Evolutionary conservation across 2,329 filamentous ascomycete genomes (phyloP).

Genomic region (Hymenoscyphus fructigenus): DNA sequence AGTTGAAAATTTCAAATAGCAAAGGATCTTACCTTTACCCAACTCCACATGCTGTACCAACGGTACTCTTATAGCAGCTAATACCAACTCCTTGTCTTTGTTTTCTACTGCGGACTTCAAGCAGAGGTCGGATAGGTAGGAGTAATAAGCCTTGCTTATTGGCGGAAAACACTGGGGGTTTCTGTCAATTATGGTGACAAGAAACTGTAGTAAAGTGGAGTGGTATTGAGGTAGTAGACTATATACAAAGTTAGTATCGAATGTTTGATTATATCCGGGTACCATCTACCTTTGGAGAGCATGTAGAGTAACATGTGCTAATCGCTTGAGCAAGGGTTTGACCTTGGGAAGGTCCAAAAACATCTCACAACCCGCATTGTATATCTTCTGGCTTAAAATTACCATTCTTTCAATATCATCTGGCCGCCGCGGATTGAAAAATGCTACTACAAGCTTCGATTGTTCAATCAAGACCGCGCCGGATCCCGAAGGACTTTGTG

Average conservation of each 20-base stretch:
- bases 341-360: slow-evolving; percentile 34
- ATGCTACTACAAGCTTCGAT: slow-evolving; percentile 49
- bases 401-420: slow-evolving; percentile 52
- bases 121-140: slow-evolving; percentile 31
- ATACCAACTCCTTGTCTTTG: slow-evolving; percentile 19
- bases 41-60: slow-evolving; percentile 19
- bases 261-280: not conserved
- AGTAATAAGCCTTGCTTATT: slow-evolving; percentile 34
- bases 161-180: slow-evolving; percentile 24
- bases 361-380: slow-evolving; percentile 36
- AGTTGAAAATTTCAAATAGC: not conserved
- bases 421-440: slow-evolving; percentile 45
- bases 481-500: slow-evolving; percentile 22
- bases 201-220: slow-evolving; percentile 26
- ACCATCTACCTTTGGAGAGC: slow-evolving; percentile 32
- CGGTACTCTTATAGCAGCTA: slow-evolving; percentile 30
- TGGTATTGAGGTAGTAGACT: slow-evolving; percentile 25
- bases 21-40: slow-evolving; percentile 19
- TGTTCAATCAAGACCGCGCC: slow-evolving; percentile 42
- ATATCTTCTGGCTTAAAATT: slow-evolving; percentile 38
- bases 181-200: slow-evolving; percentile 27
- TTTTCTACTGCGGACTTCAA: slow-evolving; percentile 10
- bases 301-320: slow-evolving; percentile 29
- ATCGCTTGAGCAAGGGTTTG: slow-evolving; percentile 24
- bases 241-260: slow-evolving; percentile 16